Evolutionary conservation across 805 yeast genomes (phyloP).

Genomic region (Candida sithepensis): DNA sequence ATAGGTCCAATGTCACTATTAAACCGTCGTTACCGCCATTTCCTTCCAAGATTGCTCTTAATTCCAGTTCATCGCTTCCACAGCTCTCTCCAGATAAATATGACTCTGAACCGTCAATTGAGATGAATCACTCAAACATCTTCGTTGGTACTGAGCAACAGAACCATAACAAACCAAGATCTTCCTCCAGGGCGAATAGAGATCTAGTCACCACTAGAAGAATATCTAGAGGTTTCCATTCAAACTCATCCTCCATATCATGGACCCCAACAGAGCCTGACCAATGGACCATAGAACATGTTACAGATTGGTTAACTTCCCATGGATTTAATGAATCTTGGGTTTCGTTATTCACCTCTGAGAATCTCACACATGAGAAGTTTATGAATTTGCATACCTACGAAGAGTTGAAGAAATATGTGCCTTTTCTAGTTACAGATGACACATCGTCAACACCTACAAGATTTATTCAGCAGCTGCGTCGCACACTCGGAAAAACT

Average conservation of each 20-base stretch:
- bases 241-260: conserved; percentile 25
- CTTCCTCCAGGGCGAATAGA: conserved; percentile 1
- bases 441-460: conserved; percentile 47
- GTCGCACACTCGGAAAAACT: conserved; percentile 37
- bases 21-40: not conserved
- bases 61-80: not conserved
- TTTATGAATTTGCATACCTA: conserved; percentile 69
- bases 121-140: not conserved
- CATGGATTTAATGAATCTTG: conserved; percentile 71
- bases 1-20: not conserved
- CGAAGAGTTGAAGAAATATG: conserved; percentile 38
- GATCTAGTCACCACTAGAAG: conserved; percentile 7
- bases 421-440: conserved; percentile 37
- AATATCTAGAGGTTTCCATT: conserved; percentile 15
- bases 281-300: conserved; percentile 73
- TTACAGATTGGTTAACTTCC: conserved; percentile 61
- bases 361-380: conserved; percentile 55
- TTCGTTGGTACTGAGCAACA: not conserved
- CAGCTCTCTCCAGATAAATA: not conserved
- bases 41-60: not conserved
- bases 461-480: conserved; percentile 52
- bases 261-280: conserved; percentile 53
- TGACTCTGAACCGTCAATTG: not conserved
- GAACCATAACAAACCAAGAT: too few relatives aligned
- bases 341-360: conserved; percentile 58